Base-by-base conservation (phyloP, 163 green algal genomes). In the Smithsoniella earleae region DNA sequence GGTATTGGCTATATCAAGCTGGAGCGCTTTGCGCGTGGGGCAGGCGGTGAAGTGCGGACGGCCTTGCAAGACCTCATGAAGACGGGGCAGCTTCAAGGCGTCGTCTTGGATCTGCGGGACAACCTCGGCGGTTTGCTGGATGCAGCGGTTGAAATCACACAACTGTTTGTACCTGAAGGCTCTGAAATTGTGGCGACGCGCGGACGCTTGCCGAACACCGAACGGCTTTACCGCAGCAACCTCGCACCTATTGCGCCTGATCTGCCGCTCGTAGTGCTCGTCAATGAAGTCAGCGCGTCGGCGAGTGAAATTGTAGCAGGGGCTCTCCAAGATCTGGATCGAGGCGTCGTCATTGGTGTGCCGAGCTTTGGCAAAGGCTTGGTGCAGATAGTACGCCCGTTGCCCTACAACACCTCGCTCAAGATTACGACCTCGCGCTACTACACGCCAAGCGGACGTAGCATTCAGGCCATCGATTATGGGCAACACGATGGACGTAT, bases 91-190 rank as follows among this genome's bases (percentile, higher is more conserved):
- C n/a, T n/a, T n/a, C n/a, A n/a, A n/a, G n/a, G n/a, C n/a, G n/a
- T 96, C 28, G 84, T 94, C 46, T 85, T 99, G 46, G 94, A 99
- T 82, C 80, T 99, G 54, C 79, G 92, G 8, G 92, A 95, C 80
- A 99, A 99, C 82, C 83, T 86, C 3, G 94, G 94, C 3, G 94
- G 94, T 0, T 83, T 98, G 33, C 89, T 98, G 28, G 82, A 83
- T 6, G 89, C 93, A 76, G 94, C 91, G 2, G 77, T 98, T 5
- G 93, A 98, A 76, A 87, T 96, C 18, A 88, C 91, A 2, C 77
- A 82, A 2, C 85, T 97, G 22, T 98, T 97, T 77, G 79, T 97
- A 38, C 78, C 86, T 22, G 77, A 81, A 84, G 72, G 16, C 65
- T 28, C 3, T 33, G 43, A 10, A 37, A 55, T 77, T n/a, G 52